These are phyloP conservation scores for Quercus engelmannii DNA, from an alignment of 306 rosid genomes.

Conservation along the genomic window DNA sequence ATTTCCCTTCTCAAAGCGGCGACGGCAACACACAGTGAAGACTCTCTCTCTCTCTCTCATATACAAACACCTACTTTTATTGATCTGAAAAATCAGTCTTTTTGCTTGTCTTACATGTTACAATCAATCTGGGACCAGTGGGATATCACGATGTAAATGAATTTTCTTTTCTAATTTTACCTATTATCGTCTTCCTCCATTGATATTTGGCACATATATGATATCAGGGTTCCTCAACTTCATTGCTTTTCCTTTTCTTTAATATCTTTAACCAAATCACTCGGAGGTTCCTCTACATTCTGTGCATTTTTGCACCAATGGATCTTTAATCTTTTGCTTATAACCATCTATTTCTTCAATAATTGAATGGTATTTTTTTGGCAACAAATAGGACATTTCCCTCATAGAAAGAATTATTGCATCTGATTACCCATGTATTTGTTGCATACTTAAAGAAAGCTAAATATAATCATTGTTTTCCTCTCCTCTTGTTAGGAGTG, in stretches of 20 bases:
- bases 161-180: background rate
- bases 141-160: background rate
- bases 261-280: too few species aligned
- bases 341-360: background rate
- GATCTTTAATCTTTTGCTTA: background rate
- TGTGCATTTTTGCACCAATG: background rate
- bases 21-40: background rate
- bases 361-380: background rate
- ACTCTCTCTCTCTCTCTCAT: background rate
- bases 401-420: background rate
- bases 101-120: background rate
- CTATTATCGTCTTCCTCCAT: background rate
- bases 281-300: background rate
- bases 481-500: too few species aligned
- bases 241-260: background rate
- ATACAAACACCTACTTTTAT: conserved; percentile 5
- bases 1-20: background rate
- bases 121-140: too few species aligned
- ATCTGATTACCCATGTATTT: background rate
- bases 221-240: background rate
- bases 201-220: background rate
- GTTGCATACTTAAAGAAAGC: background rate
- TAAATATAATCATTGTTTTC: background rate
- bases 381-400: background rate
- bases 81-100: background rate